Evolutionary conservation across 306 rosid species (phyloP).

Genomic region (Macrotyloma uniflorum): DNA sequence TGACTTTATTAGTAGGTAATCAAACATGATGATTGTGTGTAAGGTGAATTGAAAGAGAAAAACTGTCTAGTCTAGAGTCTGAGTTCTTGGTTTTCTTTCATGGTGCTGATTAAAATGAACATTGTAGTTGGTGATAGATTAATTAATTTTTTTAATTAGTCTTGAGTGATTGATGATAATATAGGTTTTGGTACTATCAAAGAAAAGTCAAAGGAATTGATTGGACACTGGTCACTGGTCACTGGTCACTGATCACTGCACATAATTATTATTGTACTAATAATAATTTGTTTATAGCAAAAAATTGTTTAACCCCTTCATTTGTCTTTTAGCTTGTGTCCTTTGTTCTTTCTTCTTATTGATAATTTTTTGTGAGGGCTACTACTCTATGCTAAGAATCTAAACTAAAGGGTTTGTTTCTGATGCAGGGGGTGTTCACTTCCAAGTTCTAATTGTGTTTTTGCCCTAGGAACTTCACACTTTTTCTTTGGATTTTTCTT

Average conservation of each 20-base stretch:
- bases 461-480: background rate
- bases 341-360: background rate
- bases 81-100: slow-evolving; percentile 30
- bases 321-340: slow-evolving; percentile 29
- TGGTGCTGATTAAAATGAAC: slow-evolving; percentile 8
- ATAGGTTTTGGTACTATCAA: slow-evolving; percentile 6
- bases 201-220: slow-evolving; percentile 41
- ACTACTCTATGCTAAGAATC: slow-evolving; percentile 31
- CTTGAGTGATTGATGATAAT: background rate
- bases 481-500: slow-evolving; percentile 20
- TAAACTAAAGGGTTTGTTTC: slow-evolving; percentile 27
- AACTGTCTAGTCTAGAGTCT: background rate
- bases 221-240: background rate
- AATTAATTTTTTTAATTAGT: slow-evolving; percentile 3
- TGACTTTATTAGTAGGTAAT: slow-evolving; percentile 33
- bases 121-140: slow-evolving; percentile 16
- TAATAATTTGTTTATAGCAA: background rate
- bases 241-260: background rate
- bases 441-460: background rate
- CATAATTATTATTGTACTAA: background rate
- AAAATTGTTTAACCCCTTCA: background rate
- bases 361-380: slow-evolving; percentile 6
- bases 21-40: slow-evolving; percentile 19
- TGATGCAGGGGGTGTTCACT: slow-evolving; percentile 3
- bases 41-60: slow-evolving; percentile 12